phyloP scores from a whole-genome alignment of 2,329 filamentous ascomycete species.

The Aspergillus jensenii region DNA sequence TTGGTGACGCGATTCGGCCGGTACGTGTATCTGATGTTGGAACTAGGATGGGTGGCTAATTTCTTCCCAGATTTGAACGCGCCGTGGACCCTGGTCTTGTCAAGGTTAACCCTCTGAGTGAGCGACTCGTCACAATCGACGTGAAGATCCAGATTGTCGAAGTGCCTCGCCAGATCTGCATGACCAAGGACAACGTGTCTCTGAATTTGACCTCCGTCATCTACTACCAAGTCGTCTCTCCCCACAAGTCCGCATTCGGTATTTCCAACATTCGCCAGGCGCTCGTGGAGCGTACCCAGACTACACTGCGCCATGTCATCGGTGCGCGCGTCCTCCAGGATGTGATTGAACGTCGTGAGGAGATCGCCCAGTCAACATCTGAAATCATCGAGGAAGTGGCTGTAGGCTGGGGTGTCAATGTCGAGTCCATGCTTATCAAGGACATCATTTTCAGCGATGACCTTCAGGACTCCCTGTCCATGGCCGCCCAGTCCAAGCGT shows the following conservation, averaged over 20 bases:
- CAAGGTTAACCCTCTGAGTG: constrained; percentile 94
- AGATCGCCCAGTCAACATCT: constrained; percentile 90
- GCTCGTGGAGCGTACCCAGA: constrained; percentile 97
- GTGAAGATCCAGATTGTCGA: constrained; percentile 99
- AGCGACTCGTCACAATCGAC: constrained; percentile 86
- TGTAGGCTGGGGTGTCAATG: constrained; percentile 87
- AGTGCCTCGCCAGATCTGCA: constrained; percentile 94
- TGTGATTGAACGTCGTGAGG: constrained; percentile 96
- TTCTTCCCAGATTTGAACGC: constrained; percentile 67
- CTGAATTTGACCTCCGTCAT: constrained; percentile 93
- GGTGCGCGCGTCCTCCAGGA: constrained; percentile 95
- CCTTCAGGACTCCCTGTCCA: constrained; percentile 91
- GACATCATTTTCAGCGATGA: constrained; percentile 97
- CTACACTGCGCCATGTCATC: constrained; percentile 93
- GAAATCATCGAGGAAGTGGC: constrained; percentile 98
- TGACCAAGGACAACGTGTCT: constrained; percentile 99
- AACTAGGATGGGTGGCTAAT: not conserved
- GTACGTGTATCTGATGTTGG: constrained; percentile 22
- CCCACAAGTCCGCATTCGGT: constrained; percentile 95
- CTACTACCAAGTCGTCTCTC: constrained; percentile 96
- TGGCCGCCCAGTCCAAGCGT: constrained; percentile 98
- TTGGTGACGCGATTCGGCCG: constrained; percentile 91
- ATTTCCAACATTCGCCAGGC: constrained; percentile 93
- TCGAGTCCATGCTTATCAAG: constrained; percentile 99
- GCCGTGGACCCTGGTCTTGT: constrained; percentile 95